Evolutionary conservation across 805 yeast genomes (phyloP).

Genomic region (Cyberlindnera euphorbiiphila): DNA sequence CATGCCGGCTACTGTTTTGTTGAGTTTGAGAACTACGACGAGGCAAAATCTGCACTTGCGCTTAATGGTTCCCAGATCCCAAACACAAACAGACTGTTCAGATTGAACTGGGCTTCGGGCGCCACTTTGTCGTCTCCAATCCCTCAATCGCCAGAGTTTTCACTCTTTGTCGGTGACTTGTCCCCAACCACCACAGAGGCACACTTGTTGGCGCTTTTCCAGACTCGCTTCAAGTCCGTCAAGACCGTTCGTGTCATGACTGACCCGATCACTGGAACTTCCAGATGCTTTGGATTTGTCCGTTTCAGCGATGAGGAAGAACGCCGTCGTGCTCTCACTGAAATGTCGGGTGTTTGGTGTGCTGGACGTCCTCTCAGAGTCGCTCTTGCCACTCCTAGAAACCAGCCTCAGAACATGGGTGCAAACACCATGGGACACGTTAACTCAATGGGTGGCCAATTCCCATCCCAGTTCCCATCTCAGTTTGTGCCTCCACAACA

Average conservation of each 20-base stretch:
- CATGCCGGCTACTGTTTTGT: conserved; percentile 75
- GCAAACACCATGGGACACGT: background rate
- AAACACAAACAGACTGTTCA: conserved; percentile 56
- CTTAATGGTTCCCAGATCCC: conserved; percentile 66
- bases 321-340: conserved; percentile 60
- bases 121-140: conserved; percentile 72
- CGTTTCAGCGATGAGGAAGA: conserved; percentile 69
- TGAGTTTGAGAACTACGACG: conserved; percentile 64
- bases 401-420: conserved; percentile 23
- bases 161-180: conserved; percentile 79
- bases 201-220: conserved; percentile 68
- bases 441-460: conserved; percentile 6
- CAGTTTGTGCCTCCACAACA: conserved; percentile 22
- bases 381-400: conserved; percentile 75
- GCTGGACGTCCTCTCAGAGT: conserved; percentile 76
- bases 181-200: conserved; percentile 80
- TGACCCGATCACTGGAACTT: conserved; percentile 73
- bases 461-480: conserved; percentile 14
- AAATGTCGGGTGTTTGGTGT: conserved; percentile 78
- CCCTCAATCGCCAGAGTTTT: conserved; percentile 70
- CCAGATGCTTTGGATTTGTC: conserved; percentile 79
- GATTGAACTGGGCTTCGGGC: conserved; percentile 82
- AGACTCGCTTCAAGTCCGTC: conserved; percentile 58
- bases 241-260: conserved; percentile 85
- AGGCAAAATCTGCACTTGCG: conserved; percentile 64